A percentile compares a stretch with the other conserved stretches of the same genome.
phyloP scores from a whole-genome alignment of 2,329 filamentous ascomycete genomes.

The Sporothrix pallida region DNA sequence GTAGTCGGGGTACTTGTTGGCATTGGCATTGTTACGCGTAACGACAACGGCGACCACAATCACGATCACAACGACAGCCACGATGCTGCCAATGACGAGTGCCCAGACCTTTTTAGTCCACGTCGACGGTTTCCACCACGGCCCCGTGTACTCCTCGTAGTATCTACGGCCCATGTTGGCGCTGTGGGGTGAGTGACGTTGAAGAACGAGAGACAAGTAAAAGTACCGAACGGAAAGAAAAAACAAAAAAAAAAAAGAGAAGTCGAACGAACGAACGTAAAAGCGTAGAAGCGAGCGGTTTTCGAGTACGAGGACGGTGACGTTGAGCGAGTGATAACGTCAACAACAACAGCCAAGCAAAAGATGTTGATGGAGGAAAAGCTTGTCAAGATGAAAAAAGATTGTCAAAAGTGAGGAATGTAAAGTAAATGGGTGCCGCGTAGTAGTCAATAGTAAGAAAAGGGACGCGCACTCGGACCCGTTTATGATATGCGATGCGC shows the following conservation, averaged over 20 bases:
- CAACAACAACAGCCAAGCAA: not conserved
- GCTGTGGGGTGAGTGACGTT: not conserved
- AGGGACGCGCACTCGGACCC: not conserved
- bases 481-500: constrained; percentile 22
- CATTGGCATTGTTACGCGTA: constrained; percentile 44
- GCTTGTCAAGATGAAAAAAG: not conserved
- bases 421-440: constrained; percentile 8
- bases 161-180: constrained; percentile 35
- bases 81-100: constrained; percentile 48
- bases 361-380: constrained; percentile 9
- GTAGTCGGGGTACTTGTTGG: constrained; percentile 57
- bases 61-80: constrained; percentile 54
- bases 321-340: constrained; percentile 18
- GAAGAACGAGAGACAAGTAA: not conserved
- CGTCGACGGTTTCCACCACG: constrained; percentile 51
- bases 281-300: not conserved
- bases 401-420: constrained; percentile 4
- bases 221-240: not conserved
- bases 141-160: constrained; percentile 31
- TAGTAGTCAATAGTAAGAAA: not conserved
- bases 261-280: not conserved
- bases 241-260: not conserved
- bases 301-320: not conserved
- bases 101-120: constrained; percentile 62
- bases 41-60: constrained; percentile 53